Evolutionary conservation across 2,329 filamentous ascomycete genomes (phyloP).

Genomic region (Zalaria sp.): DNA sequence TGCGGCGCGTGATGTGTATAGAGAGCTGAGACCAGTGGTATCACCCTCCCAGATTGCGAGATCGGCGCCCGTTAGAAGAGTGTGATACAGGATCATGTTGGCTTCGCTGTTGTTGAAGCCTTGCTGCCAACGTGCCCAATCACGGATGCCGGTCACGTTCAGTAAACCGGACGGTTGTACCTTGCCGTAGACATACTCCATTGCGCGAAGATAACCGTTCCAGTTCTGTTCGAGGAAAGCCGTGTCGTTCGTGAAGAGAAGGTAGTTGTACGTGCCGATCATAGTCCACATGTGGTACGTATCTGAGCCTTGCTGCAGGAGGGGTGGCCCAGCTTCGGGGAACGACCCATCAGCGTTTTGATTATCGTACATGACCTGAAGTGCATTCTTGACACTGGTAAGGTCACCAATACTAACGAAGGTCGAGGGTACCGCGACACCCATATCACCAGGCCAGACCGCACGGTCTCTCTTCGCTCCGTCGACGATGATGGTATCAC

Average conservation of each 20-base stretch:
- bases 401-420: slow-evolving; percentile 30
- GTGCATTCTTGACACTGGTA: slow-evolving; percentile 32
- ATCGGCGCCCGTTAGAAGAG: slow-evolving; percentile 14
- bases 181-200: slow-evolving; percentile 31
- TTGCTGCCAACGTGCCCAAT: slow-evolving; percentile 38
- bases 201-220: slow-evolving; percentile 33
- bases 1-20: slow-evolving; percentile 10
- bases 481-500: slow-evolving; percentile 21
- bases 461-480: slow-evolving; percentile 25
- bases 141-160: slow-evolving; percentile 34
- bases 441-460: slow-evolving; percentile 36
- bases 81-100: slow-evolving; percentile 38
- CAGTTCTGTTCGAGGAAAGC: slow-evolving; percentile 34
- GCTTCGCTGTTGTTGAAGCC: slow-evolving; percentile 37
- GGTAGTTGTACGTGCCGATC: slow-evolving; percentile 45
- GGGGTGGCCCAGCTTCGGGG: slow-evolving; percentile 25
- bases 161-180: slow-evolving; percentile 31
- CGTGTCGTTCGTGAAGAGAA: slow-evolving; percentile 40
- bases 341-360: slow-evolving; percentile 21
- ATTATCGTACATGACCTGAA: slow-evolving; percentile 32
- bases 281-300: slow-evolving; percentile 36
- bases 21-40: slow-evolving; percentile 11
- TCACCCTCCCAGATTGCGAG: slow-evolving; percentile 16
- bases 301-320: slow-evolving; percentile 16
- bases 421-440: slow-evolving; percentile 30